Evolutionary conservation across 2,329 filamentous ascomycete species (phyloP), one percentile per base, ranked within the genome.

Genomic region (Epichloe sp.): DNA sequence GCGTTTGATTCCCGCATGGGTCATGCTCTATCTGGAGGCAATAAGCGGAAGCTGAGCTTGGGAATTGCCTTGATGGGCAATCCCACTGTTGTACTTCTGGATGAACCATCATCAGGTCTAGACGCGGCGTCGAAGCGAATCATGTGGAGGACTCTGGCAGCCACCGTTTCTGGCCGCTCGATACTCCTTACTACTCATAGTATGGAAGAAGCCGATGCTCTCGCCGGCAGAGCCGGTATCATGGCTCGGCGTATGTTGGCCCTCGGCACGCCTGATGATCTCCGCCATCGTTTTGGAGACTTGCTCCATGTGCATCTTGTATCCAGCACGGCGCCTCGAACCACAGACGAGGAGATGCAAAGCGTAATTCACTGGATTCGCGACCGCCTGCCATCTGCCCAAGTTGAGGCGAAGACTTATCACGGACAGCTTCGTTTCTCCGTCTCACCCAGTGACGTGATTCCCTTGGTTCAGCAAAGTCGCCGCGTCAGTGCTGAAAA

Each of bases 41-140:
- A 95, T 70, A 94, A 94, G 71, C 77, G 90, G n/a, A 97, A 96
- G 67, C 72, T 97, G 1, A 88, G 82, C 17, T 76, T 96, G 0
- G 90, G 86, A 3, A 95, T 96, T 51, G 90, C 91, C 0, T 71
- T 97, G 1, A 95, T 95, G 78, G 91, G 90, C 4, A 95, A 96
- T 59, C 90, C 90, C 0, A 80, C 83, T 0, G 89, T 95, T 0
- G 72, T 97, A 1, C 74, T 96, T 0, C 82, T 96, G 2, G 91
- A 97, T 61, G 91, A 96, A 63, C 91, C 91, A 0, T 86, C 80
- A 0, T 89, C 84, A 0, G 89, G 90, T 0, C 86, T 96, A 71
- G 91, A 97, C 59, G 89, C 90, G 0, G 88, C 88, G 0, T 85
- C 88, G 0, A 96, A 96, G 66, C 79, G 91, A 42, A 78, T 94